Evolutionary conservation across 2,329 filamentous ascomycete species (phyloP).

Genomic region (Colletotrichum shisoi): DNA sequence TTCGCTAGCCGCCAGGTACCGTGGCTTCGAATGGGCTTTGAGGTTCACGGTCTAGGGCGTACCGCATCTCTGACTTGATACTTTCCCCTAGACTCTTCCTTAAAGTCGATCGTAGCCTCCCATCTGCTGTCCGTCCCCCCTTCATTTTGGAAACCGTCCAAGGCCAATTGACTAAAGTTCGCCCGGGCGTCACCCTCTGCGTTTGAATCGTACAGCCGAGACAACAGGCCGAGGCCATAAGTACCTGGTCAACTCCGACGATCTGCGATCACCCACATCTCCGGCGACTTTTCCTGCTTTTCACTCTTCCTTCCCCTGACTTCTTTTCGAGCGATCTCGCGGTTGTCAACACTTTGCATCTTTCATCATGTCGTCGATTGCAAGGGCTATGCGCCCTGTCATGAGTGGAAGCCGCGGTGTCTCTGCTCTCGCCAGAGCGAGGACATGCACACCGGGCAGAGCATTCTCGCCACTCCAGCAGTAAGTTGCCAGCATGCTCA

Average conservation of each 20-base stretch:
- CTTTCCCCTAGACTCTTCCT: not conserved
- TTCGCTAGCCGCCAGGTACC: conserved; percentile 34
- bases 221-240: conserved; percentile 28
- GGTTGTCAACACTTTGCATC: not conserved
- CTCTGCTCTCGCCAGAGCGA: conserved; percentile 42
- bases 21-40: conserved; percentile 38
- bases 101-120: not conserved
- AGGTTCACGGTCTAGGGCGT: conserved; percentile 37
- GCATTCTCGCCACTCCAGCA: conserved; percentile 43
- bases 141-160: conserved; percentile 14
- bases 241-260: conserved; percentile 24
- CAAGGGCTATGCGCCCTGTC: conserved; percentile 61
- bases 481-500: conserved; percentile 41
- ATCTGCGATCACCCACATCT: conserved; percentile 16
- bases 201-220: conserved; percentile 28
- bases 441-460: conserved; percentile 40
- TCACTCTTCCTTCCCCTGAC: conserved; percentile 2
- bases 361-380: conserved; percentile 57
- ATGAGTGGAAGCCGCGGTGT: conserved; percentile 56
- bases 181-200: conserved; percentile 23
- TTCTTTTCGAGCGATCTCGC: not conserved
- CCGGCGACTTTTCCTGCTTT: conserved; percentile 19
- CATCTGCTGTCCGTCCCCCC: conserved; percentile 9
- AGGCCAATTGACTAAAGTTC: conserved; percentile 27
- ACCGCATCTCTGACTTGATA: conserved; percentile 16